Base-by-base conservation (phyloP, 371 early-diverging fungal species). In the Mucor ambiguus region DNA sequence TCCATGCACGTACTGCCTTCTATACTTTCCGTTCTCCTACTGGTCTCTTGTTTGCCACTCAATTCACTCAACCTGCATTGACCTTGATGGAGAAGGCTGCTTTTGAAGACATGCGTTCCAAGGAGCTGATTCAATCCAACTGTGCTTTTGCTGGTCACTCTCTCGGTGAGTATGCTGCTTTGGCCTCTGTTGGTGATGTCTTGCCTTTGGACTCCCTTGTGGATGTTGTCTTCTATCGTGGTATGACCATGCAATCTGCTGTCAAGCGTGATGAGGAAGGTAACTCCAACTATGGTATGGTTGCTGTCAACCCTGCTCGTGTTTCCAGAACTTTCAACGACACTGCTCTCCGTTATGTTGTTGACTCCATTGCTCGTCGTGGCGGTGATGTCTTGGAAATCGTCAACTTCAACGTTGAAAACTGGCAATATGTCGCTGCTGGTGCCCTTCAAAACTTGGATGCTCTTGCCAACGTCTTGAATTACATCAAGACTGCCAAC, bases 371-470 rank as follows among this genome's bases (percentile, higher is more conserved):
- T 73, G 91, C 92, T 64, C 85, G 89, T 68, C 83, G 87, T 64
- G 88, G 91, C 60, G 81, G 85, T 49, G 91, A 89, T 52, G 87
- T 98, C 32, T 79, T 96, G 61, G 97, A 98, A 73, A 94, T 98
- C 73, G 97, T 96, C 75, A 98, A 98, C 87, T 94, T 90, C 85
- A 98, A 98, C 86, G 97, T 98, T 35, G 94, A 93, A 66, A 94
- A 92, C 87, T 89, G 92, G 89, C 98, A 98, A 83, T 97, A 96
- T 72, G 96, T 97, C 32, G 92, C 95, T 35, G 93, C 98, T 59
- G 98, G 98, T 75, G 92, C 95, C 54, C 80, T 92, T 64, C 80
- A 86, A 69, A 88, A 89, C 77, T 76, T 98, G 49, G 94, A 93
- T 54, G 87, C 88, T 8, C 86, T 98, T 32, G 88, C 93, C 30